Percentiles rank a stretch among this genome's conserved stretches.
phyloP scores from a whole-genome alignment of 306 rosid genomes.

The Ziziphus jujuba region DNA sequence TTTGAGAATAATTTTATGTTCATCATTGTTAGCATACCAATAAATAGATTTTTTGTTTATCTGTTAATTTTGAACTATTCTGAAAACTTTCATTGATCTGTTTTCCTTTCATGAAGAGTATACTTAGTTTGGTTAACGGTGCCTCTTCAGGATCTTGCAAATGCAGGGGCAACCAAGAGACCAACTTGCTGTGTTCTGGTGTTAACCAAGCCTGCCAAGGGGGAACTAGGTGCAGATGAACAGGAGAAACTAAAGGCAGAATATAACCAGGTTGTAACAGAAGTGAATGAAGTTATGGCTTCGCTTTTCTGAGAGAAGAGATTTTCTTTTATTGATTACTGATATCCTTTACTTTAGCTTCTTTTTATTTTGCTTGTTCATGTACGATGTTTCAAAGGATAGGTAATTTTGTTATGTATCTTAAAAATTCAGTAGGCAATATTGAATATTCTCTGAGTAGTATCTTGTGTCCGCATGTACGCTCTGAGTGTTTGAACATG shows the following conservation, averaged over 20 bases:
- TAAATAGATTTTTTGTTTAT: not conserved
- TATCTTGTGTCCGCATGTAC: no score
- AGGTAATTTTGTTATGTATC: conserved; percentile 6
- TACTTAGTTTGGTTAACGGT: not conserved
- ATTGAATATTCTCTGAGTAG: no score
- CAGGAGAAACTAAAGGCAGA: conserved; percentile 76
- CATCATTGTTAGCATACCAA: not conserved
- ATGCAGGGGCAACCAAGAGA: conserved; percentile 94
- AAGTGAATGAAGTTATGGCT: conserved; percentile 52
- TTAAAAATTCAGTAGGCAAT: not conserved
- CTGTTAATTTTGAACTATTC: not conserved
- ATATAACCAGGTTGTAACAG: conserved; percentile 60
- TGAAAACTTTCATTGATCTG: not conserved
- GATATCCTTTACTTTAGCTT: not conserved
- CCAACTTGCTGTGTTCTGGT: conserved; percentile 96
- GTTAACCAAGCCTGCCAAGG: conserved; percentile 77
- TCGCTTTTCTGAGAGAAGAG: conserved; percentile 53
- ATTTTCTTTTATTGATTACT: not conserved
- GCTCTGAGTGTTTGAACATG: no score
- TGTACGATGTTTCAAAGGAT: conserved; percentile 6
- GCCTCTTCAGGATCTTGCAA: conserved; percentile 77
- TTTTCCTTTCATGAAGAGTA: not conserved
- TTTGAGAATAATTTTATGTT: not conserved
- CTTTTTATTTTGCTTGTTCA: not conserved
- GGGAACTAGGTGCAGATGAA: conserved; percentile 57